Evolutionary conservation across 2,329 filamentous ascomycete species (phyloP), one percentile per base, ranked within the genome.

Genomic region (Fusarium illudens): DNA sequence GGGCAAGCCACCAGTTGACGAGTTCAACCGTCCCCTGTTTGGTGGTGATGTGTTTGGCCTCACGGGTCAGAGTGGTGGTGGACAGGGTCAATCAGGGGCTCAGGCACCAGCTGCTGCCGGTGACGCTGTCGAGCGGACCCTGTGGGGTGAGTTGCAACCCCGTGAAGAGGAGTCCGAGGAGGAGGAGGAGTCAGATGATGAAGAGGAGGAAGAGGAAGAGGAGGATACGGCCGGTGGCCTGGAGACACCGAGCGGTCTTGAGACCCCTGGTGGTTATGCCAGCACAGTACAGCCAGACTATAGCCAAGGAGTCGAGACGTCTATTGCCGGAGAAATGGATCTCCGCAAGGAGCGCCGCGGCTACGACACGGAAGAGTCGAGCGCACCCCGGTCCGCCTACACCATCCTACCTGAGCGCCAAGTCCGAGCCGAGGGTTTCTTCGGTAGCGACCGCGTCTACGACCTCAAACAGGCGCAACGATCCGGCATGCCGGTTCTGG

Each of bases 21-120:
- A 98, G 72, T 92, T 93, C 78, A 97, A 97, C 78, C 86, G 93
- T 52, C 94, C 96, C 0, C 83, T 97, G 4, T 98, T 94, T 76
- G 96, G 95, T 54, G 95, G 96, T 71, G 96, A 99, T 78, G 92
- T 98, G 20, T 97, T 97, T 76, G 96, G 96, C 62, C 88, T 96
- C 49, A 84, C 84, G 20, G 79, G 79, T 4, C 79, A 79, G 42
- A 78, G 78, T n/a, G 79, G 78, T n/a, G 79, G 77, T n/a, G 74
- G 74, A 25, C 77, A 76, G 27, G 60, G 71, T 63, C 81, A 80
- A 59, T 76, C 62, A 42, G 55, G 53, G 9, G 70, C 77, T 20
- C 81, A 83, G 62, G 72, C 75, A n/a, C 76, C 79, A 3, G 71
- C 78, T 15, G 75, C 79, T 3, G 71, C 87, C 56, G 91, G 91